These are phyloP conservation scores for Colletotrichum liriopes DNA, from an alignment of 2,329 filamentous ascomycete species.

Conservation along the genomic window DNA sequence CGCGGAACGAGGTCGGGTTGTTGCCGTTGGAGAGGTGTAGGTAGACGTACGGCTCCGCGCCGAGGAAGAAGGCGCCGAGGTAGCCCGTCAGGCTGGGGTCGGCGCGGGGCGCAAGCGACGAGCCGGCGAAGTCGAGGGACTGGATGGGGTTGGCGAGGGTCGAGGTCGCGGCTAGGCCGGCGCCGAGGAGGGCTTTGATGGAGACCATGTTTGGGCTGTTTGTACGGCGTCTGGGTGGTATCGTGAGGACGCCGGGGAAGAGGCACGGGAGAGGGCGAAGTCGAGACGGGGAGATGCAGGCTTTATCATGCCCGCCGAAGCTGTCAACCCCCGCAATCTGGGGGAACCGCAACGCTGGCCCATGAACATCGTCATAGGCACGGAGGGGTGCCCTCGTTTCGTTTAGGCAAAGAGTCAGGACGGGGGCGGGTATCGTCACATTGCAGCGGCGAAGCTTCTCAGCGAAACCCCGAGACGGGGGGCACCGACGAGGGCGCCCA, in stretches of 20 bases:
- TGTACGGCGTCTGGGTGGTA: neutral
- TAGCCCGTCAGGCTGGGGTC: constrained; percentile 64
- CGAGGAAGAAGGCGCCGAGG: constrained; percentile 69
- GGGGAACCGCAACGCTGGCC: neutral
- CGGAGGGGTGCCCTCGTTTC: neutral
- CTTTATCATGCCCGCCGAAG: constrained; percentile 10
- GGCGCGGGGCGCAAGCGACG: constrained; percentile 50
- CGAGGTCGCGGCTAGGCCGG: constrained; percentile 23
- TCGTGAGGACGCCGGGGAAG: neutral
- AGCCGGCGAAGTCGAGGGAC: constrained; percentile 46
- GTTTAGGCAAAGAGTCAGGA: neutral
- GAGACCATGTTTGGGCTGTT: constrained; percentile 5
- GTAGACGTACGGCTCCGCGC: constrained; percentile 67
- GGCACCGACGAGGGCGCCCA: neutral
- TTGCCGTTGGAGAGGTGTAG: constrained; percentile 70
- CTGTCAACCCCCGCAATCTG: neutral
- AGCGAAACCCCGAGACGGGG: constrained; percentile 10
- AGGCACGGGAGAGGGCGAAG: neutral
- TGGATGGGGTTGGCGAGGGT: constrained; percentile 35
- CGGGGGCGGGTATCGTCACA: constrained; percentile 8
- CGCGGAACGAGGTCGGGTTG: constrained; percentile 62
- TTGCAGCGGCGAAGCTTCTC: neutral
- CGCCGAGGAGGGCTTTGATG: constrained; percentile 21
- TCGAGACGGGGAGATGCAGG: neutral
- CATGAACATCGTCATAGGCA: neutral